A percentile compares a stretch with the other conserved stretches of the same genome.
Conservation (phyloP, 108 stramenopile species). For the Cyclostephanos tholiformis region DNA sequence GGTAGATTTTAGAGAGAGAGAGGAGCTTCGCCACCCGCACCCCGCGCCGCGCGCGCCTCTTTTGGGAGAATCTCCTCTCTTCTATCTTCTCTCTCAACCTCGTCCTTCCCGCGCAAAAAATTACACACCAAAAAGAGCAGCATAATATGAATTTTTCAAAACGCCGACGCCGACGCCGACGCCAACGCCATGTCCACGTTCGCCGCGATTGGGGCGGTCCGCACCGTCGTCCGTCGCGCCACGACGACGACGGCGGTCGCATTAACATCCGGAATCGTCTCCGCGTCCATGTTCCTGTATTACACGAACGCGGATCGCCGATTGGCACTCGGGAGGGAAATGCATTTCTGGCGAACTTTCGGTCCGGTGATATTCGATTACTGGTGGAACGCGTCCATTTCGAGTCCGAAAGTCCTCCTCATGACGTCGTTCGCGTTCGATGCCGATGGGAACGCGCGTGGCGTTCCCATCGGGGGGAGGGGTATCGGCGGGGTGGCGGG, state of each 20-base stretch:
- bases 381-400: slow-evolving; percentile 52
- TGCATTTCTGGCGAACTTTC: slow-evolving; percentile 62
- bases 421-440: slow-evolving; percentile 26
- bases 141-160: no score
- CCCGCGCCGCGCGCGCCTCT: no score
- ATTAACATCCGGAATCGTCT: slow-evolving; percentile 12
- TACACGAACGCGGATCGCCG: slow-evolving; percentile 53
- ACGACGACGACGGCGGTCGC: slow-evolving; percentile 19
- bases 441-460: no score
- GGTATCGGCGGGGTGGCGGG: no score
- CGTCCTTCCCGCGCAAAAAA: no score
- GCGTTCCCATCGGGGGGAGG: neutral
- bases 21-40: no score
- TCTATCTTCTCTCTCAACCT: no score
- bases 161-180: no score
- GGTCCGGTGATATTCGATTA: slow-evolving; percentile 71
- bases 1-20: no score
- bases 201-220: neutral
- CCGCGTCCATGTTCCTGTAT: slow-evolving; percentile 38
- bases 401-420: slow-evolving; percentile 63
- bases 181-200: no score
- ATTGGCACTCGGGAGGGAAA: slow-evolving; percentile 59
- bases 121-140: no score
- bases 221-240: slow-evolving; percentile 21
- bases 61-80: no score